Conservation (phyloP, 441 rosid genomes). For the Populus hybrid region DNA sequence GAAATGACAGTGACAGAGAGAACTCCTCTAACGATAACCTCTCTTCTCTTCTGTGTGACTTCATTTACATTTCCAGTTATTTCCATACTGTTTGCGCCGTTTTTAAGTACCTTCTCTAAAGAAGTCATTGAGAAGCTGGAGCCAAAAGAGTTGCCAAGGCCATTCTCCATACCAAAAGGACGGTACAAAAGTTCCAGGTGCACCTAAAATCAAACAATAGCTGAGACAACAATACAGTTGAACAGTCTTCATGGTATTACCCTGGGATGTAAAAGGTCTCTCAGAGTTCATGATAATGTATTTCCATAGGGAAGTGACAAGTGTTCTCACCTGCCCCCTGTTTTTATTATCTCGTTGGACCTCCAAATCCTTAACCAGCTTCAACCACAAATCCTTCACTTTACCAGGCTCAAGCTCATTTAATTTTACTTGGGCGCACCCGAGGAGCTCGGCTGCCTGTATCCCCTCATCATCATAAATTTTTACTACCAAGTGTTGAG, state of each 20-base stretch:
- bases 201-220: constrained; percentile 19
- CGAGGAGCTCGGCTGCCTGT: constrained; percentile 75
- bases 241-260: not conserved
- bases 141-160: constrained; percentile 22
- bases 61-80: constrained; percentile 23
- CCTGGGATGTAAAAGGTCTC: not conserved
- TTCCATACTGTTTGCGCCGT: constrained; percentile 29
- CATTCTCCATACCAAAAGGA: constrained; percentile 27
- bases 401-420: constrained; percentile 79
- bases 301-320: not conserved
- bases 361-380: constrained; percentile 79
- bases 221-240: not conserved
- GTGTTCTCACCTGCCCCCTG: constrained; percentile 70
- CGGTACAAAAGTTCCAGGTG: constrained; percentile 38
- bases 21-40: constrained; percentile 90
- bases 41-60: constrained; percentile 43
- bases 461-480: constrained; percentile 88
- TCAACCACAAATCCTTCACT: constrained; percentile 85
- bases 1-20: constrained; percentile 72
- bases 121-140: constrained; percentile 23
- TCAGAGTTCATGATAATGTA: not conserved
- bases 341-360: constrained; percentile 87
- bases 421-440: constrained; percentile 68
- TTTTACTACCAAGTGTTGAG: constrained; percentile 78
- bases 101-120: constrained; percentile 29